Evolutionary conservation across 2,329 filamentous ascomycete species (phyloP).

Genomic region (Microdochium bolleyi): DNA sequence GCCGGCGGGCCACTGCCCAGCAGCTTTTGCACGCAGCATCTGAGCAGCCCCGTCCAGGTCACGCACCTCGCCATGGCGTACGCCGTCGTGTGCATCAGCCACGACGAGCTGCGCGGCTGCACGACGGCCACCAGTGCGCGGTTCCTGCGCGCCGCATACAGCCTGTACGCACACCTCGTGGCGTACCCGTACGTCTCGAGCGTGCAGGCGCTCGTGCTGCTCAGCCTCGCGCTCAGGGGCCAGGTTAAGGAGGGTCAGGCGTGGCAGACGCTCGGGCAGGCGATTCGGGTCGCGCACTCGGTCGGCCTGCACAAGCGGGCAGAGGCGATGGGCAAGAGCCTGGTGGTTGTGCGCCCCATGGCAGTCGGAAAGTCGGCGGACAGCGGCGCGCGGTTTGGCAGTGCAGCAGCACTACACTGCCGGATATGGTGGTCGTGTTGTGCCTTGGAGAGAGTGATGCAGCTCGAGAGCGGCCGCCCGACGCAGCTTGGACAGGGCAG

Average conservation of each 20-base stretch:
- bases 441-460: slow-evolving; percentile 12
- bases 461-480: slow-evolving; percentile 13
- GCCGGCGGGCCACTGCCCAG: slow-evolving; percentile 1
- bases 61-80: slow-evolving; percentile 7
- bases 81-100: slow-evolving; percentile 10
- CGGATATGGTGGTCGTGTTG: slow-evolving; percentile 11
- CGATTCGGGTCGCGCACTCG: slow-evolving; percentile 14
- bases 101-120: slow-evolving; percentile 7
- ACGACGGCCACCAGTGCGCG: slow-evolving; percentile 5
- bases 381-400: neutral
- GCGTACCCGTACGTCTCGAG: slow-evolving; percentile 9
- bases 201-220: slow-evolving; percentile 11
- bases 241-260: slow-evolving; percentile 13
- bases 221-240: slow-evolving; percentile 8
- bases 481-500: slow-evolving; percentile 1
- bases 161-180: slow-evolving; percentile 10
- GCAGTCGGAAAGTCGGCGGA: neutral
- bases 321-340: neutral
- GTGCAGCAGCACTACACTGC: neutral
- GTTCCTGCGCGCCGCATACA: slow-evolving; percentile 9
- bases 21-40: neutral
- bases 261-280: slow-evolving; percentile 15
- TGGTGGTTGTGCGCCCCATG: too few species aligned
- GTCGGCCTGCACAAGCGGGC: slow-evolving; percentile 13
- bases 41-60: slow-evolving; percentile 1